phyloP scores from a whole-genome alignment of 2,329 filamentous ascomycete genomes.

The Didymella keratinophila region DNA sequence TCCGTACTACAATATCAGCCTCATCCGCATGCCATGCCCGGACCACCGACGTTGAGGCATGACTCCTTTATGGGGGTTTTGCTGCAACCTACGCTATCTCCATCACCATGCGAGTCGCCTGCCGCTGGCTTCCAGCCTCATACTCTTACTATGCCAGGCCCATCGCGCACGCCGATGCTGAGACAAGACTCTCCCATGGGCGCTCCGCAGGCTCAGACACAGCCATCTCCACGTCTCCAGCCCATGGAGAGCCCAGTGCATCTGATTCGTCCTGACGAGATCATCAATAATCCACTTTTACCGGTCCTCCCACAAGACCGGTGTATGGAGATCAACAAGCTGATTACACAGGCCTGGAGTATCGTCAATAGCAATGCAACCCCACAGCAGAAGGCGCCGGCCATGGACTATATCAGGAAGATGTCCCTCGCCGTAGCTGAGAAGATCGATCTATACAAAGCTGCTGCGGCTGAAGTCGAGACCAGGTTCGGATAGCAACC shows the following conservation, averaged over 20 bases:
- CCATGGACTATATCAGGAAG: background rate
- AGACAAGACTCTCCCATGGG: background rate
- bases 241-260: background rate
- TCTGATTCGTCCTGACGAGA: constrained; percentile 10
- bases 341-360: constrained; percentile 3
- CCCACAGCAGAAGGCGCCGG: constrained; percentile 3
- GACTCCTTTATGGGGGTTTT: background rate
- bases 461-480: background rate
- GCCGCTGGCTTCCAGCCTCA: background rate
- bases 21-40: background rate
- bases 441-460: background rate
- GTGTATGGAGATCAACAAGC: background rate
- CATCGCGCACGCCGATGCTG: background rate
- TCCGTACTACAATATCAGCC: background rate
- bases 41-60: background rate
- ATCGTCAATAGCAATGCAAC: constrained; percentile 6
- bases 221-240: background rate
- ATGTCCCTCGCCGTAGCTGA: background rate
- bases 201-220: background rate
- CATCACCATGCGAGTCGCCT: background rate
- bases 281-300: background rate
- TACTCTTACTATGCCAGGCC: background rate
- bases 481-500: background rate
- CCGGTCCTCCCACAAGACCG: constrained; percentile 1
- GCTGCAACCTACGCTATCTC: background rate